These are phyloP conservation scores for Leccinum imitatum DNA, from an alignment of 768 basidiomycete genomes.

Conservation along the genomic window DNA sequence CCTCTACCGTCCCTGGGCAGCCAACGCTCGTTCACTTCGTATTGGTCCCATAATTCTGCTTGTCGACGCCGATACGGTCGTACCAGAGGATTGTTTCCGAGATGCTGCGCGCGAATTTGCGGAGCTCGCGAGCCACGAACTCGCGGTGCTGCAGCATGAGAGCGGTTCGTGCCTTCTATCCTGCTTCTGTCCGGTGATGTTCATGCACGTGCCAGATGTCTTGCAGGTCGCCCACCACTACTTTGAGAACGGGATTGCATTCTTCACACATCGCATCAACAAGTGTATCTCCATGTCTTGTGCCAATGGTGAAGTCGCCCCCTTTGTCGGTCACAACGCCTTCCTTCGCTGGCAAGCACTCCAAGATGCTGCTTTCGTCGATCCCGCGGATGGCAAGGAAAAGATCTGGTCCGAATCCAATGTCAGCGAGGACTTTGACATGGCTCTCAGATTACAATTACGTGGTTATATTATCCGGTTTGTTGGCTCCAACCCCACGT, in stretches of 20 bases:
- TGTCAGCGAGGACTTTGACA: constrained; percentile 71
- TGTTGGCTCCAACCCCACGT: constrained; percentile 3
- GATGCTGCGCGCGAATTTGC: constrained; percentile 86
- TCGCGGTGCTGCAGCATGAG: constrained; percentile 89
- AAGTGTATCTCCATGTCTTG: constrained; percentile 76
- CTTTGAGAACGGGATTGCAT: constrained; percentile 88
- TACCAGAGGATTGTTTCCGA: constrained; percentile 88
- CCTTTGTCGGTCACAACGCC: constrained; percentile 86
- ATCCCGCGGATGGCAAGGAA: constrained; percentile 55
- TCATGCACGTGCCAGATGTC: constrained; percentile 52
- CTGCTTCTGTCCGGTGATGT: not conserved
- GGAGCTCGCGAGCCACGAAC: constrained; percentile 58
- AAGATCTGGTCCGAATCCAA: constrained; percentile 69
- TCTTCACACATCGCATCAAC: constrained; percentile 87
- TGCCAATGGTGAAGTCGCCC: constrained; percentile 74
- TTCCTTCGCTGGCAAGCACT: constrained; percentile 89
- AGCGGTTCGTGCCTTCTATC: constrained; percentile 56
- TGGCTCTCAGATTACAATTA: constrained; percentile 58
- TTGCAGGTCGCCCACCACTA: constrained; percentile 90
- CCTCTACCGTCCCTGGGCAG: constrained; percentile 70
- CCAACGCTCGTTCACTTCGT: constrained; percentile 71
- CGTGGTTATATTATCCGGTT: constrained; percentile 70
- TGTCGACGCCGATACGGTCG: constrained; percentile 86
- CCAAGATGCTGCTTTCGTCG: constrained; percentile 80
- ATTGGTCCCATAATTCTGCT: constrained; percentile 78